Percentiles rank a stretch among this genome's conserved stretches.
phyloP scores from a whole-genome alignment of 2,329 filamentous ascomycete genomes.

The Colletotrichum sp. region DNA sequence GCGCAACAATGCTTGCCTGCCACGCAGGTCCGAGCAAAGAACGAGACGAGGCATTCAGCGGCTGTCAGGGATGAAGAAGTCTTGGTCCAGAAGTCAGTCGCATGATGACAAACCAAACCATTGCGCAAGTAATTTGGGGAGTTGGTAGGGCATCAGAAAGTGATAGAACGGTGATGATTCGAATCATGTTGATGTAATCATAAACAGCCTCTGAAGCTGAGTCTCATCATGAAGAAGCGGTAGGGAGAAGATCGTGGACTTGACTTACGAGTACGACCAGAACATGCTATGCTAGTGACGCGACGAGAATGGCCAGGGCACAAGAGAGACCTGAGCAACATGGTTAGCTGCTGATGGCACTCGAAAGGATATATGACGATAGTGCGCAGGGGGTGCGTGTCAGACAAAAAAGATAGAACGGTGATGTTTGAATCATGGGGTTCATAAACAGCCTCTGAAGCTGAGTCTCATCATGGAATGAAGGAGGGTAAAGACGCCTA shows the following conservation, averaged over 20 bases:
- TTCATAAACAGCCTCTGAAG: constrained; percentile 56
- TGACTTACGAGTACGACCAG: not conserved
- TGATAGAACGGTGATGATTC: constrained; percentile 36
- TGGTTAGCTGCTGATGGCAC: not conserved
- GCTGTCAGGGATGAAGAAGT: not conserved
- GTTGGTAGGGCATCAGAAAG: constrained; percentile 2
- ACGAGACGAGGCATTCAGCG: not conserved
- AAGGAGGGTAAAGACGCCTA: not conserved
- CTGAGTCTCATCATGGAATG: constrained; percentile 37
- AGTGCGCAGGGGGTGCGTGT: not conserved
- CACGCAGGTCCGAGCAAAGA: not conserved
- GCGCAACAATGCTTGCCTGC: not conserved
- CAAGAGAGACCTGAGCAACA: not conserved
- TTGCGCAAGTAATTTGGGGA: not conserved
- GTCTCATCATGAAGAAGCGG: constrained; percentile 40
- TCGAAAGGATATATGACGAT: not conserved
- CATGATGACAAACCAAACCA: too few relatives aligned
- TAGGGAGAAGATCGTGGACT: not conserved
- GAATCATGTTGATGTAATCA: constrained; percentile 46
- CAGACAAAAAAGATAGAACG: constrained; percentile 30
- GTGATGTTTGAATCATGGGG: constrained; percentile 42
- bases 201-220: constrained; percentile 53
- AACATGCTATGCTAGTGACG: not conserved
- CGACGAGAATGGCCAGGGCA: too few relatives aligned
- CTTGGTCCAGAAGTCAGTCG: not conserved